Evolutionary conservation across 495 filamentous ascomycete species (phyloP).

Genomic region (Aspergillus indologenus): DNA sequence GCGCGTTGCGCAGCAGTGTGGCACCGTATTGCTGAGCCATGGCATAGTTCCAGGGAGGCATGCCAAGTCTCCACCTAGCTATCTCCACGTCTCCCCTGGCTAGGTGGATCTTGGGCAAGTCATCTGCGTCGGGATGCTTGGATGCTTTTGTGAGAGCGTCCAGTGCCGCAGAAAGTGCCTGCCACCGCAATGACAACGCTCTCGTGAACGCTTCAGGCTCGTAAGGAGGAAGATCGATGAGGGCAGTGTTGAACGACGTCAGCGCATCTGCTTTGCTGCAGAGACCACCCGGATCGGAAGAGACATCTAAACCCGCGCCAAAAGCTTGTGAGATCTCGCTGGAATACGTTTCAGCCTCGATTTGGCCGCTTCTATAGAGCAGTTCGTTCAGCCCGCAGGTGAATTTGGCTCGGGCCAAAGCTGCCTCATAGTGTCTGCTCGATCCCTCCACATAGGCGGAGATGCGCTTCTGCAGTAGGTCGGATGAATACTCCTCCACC

Average conservation of each 20-base stretch:
- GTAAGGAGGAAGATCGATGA: slow-evolving; percentile 33
- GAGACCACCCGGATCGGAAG: slow-evolving; percentile 46
- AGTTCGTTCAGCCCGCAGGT: slow-evolving; percentile 52
- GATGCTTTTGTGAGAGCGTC: slow-evolving; percentile 51
- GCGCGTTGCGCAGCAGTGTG: slow-evolving; percentile 58
- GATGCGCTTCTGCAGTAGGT: slow-evolving; percentile 46
- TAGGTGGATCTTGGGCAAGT: slow-evolving; percentile 57
- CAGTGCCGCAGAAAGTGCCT: slow-evolving; percentile 45
- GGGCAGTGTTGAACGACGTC: slow-evolving; percentile 48
- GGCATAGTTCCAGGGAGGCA: slow-evolving; percentile 41
- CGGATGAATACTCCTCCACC: slow-evolving; percentile 54
- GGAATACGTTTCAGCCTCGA: slow-evolving; percentile 50
- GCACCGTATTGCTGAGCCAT: slow-evolving; percentile 46
- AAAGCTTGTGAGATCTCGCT: slow-evolving; percentile 46
- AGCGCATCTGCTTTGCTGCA: slow-evolving; percentile 59
- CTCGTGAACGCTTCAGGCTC: slow-evolving; percentile 27
- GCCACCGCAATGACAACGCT: slow-evolving; percentile 43
- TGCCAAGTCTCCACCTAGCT: slow-evolving; percentile 53
- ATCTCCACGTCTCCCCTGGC: slow-evolving; percentile 62
- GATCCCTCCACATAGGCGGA: slow-evolving; percentile 43
- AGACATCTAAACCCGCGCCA: slow-evolving; percentile 36
- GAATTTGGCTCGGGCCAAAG: slow-evolving; percentile 53
- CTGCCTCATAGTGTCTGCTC: slow-evolving; percentile 47
- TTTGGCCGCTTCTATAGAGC: slow-evolving; percentile 47
- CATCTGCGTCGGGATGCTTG: slow-evolving; percentile 49